These are phyloP conservation scores for Nannizzia gypsea DNA, from an alignment of 2,329 filamentous ascomycete species.

Conservation along the genomic window DNA sequence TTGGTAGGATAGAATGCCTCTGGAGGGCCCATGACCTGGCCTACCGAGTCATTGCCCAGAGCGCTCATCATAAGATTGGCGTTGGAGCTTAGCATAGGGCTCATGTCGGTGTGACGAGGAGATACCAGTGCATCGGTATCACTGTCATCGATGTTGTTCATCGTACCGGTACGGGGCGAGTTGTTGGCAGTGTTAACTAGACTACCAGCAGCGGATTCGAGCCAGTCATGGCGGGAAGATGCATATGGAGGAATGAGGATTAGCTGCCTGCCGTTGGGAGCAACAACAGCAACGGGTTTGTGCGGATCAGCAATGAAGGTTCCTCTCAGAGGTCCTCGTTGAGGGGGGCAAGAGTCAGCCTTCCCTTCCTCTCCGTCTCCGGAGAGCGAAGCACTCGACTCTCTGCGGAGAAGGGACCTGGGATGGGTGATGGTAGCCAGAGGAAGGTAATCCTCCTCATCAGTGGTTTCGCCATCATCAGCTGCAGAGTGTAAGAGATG, in stretches of 20 bases:
- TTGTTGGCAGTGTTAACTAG: conserved; percentile 32
- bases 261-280: conserved; percentile 38
- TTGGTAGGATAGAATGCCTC: conserved; percentile 65
- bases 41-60: conserved; percentile 44
- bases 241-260: conserved; percentile 38
- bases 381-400: conserved; percentile 35
- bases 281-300: conserved; percentile 38
- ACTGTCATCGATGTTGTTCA: conserved; percentile 34
- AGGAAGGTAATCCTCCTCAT: conserved; percentile 45
- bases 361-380: conserved; percentile 30
- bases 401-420: conserved; percentile 40
- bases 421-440: conserved; percentile 38
- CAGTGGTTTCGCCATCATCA: conserved; percentile 50
- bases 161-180: conserved; percentile 30
- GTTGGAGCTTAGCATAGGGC: conserved; percentile 53
- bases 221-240: conserved; percentile 36
- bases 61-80: conserved; percentile 70
- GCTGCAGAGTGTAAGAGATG: conserved; percentile 25
- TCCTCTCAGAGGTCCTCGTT: conserved; percentile 37
- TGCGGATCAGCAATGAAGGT: conserved; percentile 38
- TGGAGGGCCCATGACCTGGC: conserved; percentile 57
- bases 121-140: conserved; percentile 34
- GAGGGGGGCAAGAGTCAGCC: conserved; percentile 23
- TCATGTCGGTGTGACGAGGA: conserved; percentile 23
- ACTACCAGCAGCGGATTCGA: conserved; percentile 32